Evolutionary conservation across 2,329 filamentous ascomycete genomes (phyloP).

Genomic region (Hypocreales sp.): DNA sequence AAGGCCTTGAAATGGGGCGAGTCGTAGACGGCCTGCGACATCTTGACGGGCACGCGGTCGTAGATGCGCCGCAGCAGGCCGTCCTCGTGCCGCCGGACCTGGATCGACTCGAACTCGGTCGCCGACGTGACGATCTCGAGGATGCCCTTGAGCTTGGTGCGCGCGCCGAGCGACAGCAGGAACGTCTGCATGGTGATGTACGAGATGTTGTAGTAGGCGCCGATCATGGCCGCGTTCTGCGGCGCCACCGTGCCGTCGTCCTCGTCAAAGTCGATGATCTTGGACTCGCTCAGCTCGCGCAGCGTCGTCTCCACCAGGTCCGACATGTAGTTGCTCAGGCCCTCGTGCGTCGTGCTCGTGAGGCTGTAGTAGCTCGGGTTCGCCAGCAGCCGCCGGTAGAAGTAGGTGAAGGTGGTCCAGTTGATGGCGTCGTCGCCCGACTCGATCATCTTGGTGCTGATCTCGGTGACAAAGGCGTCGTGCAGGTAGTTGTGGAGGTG

Average conservation of each 20-base stretch:
- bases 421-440: constrained; percentile 95
- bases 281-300: constrained; percentile 79
- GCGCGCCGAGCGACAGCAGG: constrained; percentile 72
- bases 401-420: constrained; percentile 97
- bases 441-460: constrained; percentile 88
- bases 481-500: constrained; percentile 84
- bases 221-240: constrained; percentile 94
- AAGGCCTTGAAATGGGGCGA: constrained; percentile 98
- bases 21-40: constrained; percentile 72
- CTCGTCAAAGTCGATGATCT: constrained; percentile 91
- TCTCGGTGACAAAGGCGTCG: constrained; percentile 92
- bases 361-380: constrained; percentile 96
- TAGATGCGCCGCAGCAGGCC: constrained; percentile 80
- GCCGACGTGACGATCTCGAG: constrained; percentile 94
- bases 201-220: constrained; percentile 97
- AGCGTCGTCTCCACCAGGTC: constrained; percentile 88
- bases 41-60: constrained; percentile 87
- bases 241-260: constrained; percentile 82
- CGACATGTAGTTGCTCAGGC: constrained; percentile 84
- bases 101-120: constrained; percentile 89
- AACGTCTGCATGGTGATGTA: constrained; percentile 99
- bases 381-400: constrained; percentile 84
- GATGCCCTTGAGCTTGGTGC: constrained; percentile 92
- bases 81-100: constrained; percentile 87
- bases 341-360: constrained; percentile 77